phyloP scores from a whole-genome alignment of 2,329 filamentous ascomycete species.

The Falciphora oryzae region DNA sequence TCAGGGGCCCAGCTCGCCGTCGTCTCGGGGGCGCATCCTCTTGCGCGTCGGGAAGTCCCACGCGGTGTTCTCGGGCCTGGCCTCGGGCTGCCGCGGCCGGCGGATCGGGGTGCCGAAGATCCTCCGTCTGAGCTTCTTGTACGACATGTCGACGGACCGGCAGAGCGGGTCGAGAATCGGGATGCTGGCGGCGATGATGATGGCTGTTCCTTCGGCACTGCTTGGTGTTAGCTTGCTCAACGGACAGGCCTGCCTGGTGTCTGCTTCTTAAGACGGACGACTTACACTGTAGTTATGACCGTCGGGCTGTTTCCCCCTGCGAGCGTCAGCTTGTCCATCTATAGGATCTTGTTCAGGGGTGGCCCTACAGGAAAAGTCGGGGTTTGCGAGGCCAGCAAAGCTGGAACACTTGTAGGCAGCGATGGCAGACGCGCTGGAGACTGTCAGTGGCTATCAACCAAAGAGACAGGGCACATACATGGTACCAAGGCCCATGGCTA shows the following conservation, averaged over 20 bases:
- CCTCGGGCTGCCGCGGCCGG: too few species aligned
- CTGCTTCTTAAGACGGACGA: neutral
- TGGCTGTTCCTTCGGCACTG: neutral
- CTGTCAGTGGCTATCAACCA: neutral
- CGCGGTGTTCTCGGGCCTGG: neutral
- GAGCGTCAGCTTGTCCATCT: neutral
- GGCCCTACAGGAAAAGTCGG: neutral
- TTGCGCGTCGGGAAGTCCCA: neutral
- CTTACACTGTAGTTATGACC: conserved; percentile 1
- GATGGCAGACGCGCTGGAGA: neutral
- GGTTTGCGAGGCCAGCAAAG: neutral
- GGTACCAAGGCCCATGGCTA: neutral
- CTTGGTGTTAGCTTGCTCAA: neutral
- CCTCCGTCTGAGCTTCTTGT: neutral
- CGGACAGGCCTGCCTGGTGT: neutral
- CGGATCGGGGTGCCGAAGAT: neutral
- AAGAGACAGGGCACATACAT: neutral
- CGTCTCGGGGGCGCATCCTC: neutral
- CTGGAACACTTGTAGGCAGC: neutral
- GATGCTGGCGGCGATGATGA: neutral
- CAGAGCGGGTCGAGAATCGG: conserved; percentile 4
- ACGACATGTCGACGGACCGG: neutral
- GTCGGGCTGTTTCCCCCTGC: neutral
- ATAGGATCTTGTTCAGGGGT: neutral
- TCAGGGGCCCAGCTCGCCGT: neutral